Conservation (phyloP, 805 yeast genomes). For the Wickerhamomyces canadensis region DNA sequence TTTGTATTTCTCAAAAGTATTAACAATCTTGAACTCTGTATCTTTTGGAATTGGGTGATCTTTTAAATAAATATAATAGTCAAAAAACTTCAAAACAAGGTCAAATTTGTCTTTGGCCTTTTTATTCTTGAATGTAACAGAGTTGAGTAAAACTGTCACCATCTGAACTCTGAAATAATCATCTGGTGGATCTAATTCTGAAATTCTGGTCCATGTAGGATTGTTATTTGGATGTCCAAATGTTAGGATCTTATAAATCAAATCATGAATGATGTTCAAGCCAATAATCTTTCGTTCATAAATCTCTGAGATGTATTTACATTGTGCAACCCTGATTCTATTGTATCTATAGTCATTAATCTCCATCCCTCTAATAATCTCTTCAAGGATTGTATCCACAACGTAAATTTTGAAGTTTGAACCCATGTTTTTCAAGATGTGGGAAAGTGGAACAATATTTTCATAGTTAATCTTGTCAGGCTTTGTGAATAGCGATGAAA, state of each 20-base stretch:
- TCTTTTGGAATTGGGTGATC: conserved; percentile 59
- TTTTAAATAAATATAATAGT: conserved; percentile 65
- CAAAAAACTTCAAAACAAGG: conserved; percentile 53
- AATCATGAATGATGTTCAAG: conserved; percentile 40
- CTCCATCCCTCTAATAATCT: conserved; percentile 62
- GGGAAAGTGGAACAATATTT: conserved; percentile 44
- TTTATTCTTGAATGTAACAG: conserved; percentile 17
- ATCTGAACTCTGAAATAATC: conserved; percentile 70
- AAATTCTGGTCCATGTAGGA: conserved; percentile 39
- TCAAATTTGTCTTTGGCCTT: conserved; percentile 24
- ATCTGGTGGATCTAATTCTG: conserved; percentile 53
- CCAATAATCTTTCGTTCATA: conserved; percentile 43
- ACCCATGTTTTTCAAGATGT: conserved; percentile 35
- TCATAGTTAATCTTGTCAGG: conserved; percentile 62
- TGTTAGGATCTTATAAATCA: conserved; percentile 51
- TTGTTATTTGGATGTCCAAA: conserved; percentile 59
- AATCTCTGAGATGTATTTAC: conserved; percentile 54
- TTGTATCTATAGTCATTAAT: conserved; percentile 51
- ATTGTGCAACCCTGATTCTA: conserved; percentile 56
- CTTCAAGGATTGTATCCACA: conserved; percentile 61
- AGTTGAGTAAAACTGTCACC: conserved; percentile 37
- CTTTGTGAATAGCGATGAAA: conserved; percentile 41
- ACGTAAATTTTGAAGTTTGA: conserved; percentile 39
- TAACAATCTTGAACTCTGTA: conserved; percentile 45
- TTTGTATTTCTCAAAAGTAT: conserved; percentile 33